phyloP scores from a whole-genome alignment of 1,139 yeast species.

The Protomyces lactucae-debilis region DNA sequence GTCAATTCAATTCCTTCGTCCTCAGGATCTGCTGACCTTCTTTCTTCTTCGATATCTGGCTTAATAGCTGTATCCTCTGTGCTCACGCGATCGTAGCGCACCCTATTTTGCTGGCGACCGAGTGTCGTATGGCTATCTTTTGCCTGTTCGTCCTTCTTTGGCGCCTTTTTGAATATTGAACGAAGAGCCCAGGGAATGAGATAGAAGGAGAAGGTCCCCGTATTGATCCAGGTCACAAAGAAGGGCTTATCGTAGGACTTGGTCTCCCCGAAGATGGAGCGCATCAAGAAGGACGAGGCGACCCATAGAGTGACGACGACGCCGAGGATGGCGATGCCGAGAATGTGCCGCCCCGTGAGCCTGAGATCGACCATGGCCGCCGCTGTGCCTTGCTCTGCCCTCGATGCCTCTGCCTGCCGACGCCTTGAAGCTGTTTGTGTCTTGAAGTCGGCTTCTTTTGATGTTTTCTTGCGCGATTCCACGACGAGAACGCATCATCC shows the following conservation, averaged over 20 bases:
- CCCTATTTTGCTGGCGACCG: constrained; percentile 1
- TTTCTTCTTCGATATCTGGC: not conserved
- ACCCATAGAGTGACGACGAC: constrained; percentile 34
- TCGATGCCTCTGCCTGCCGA: too few species aligned
- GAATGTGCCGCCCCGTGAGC: constrained; percentile 23
- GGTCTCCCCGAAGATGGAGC: constrained; percentile 29
- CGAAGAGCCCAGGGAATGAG: constrained; percentile 51
- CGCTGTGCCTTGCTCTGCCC: not conserved
- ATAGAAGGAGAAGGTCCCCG: constrained; percentile 75
- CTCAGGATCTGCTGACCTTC: not conserved
- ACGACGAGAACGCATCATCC: not conserved
- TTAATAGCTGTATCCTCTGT: not conserved
- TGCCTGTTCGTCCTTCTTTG: not conserved
- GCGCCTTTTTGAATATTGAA: not conserved
- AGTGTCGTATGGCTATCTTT: not conserved
- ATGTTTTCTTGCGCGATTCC: not conserved
- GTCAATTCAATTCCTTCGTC: not conserved
- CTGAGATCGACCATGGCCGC: constrained; percentile 1
- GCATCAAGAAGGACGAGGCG: constrained; percentile 33
- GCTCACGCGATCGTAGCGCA: not conserved
- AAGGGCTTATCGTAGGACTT: constrained; percentile 82
- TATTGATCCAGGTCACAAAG: constrained; percentile 83
- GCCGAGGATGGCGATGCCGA: constrained; percentile 33
- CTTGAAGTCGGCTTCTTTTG: too few species aligned
- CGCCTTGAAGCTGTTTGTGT: too few species aligned